A percentile compares a stretch with the other conserved stretches of the same genome.
Conservation (phyloP, 225 moss, liverwort and hornwort genomes). For the Sphagnum contortum region DNA sequence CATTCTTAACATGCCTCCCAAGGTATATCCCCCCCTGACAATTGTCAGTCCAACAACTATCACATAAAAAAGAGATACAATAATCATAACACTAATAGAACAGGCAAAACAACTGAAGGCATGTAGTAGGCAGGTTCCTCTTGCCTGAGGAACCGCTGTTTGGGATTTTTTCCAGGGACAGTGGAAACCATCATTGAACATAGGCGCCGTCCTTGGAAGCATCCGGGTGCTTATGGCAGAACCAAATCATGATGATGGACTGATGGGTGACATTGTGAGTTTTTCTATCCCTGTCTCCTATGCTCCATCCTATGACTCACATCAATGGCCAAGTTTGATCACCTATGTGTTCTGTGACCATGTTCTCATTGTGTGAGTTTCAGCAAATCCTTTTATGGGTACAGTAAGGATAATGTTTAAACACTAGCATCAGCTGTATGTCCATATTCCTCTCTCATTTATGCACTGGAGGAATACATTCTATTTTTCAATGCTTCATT, state of each 20-base stretch:
- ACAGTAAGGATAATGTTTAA: neutral
- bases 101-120: too few relatives aligned
- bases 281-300: neutral
- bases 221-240: constrained; percentile 80
- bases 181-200: constrained; percentile 83
- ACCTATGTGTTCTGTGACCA: neutral
- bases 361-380: too few relatives aligned
- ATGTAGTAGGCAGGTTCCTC: too few relatives aligned
- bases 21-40: constrained; percentile 20
- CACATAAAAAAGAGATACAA: too few relatives aligned
- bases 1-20: constrained; percentile 91
- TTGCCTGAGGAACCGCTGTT: too few relatives aligned
- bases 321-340: neutral
- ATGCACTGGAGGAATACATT: too few relatives aligned
- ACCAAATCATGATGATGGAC: constrained; percentile 83
- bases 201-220: constrained; percentile 70
- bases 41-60: too few relatives aligned
- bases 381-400: neutral
- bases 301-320: neutral
- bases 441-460: too few relatives aligned
- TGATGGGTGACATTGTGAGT: constrained; percentile 93
- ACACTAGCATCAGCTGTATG: neutral
- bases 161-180: constrained; percentile 40
- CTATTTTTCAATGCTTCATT: too few relatives aligned
- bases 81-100: too few relatives aligned